Evolutionary conservation across 1,139 yeast genomes (phyloP).

Genomic region (Starmera stellimalicola): DNA sequence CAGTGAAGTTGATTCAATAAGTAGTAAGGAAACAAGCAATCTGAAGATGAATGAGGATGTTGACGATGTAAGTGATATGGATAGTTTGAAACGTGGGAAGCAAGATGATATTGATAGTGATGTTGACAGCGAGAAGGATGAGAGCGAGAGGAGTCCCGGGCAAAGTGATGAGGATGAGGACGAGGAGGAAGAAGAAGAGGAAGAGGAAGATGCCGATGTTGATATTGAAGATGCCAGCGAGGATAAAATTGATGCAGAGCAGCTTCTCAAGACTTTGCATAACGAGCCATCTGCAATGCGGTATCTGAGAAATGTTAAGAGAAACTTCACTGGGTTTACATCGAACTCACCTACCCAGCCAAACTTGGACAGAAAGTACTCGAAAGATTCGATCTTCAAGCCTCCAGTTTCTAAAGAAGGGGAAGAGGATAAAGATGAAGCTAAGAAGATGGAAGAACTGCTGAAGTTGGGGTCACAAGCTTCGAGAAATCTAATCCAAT

Average conservation of each 20-base stretch:
- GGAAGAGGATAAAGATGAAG: not conserved
- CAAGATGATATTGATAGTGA: constrained; percentile 1
- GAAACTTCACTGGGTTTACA: constrained; percentile 2
- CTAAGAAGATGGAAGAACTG: not conserved
- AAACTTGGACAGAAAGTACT: not conserved
- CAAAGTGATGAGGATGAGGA: constrained; percentile 1
- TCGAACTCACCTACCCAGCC: constrained; percentile 2
- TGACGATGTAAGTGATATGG: not conserved
- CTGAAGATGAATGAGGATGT: not conserved
- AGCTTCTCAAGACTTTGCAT: not conserved
- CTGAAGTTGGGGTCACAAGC: constrained; percentile 13
- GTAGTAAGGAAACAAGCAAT: not conserved
- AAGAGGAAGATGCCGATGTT: not conserved
- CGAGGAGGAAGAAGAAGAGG: constrained; percentile 7
- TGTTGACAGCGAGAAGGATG: constrained; percentile 6
- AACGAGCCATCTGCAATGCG: constrained; percentile 2
- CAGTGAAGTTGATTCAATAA: constrained; percentile 1
- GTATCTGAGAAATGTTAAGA: constrained; percentile 1
- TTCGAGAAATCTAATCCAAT: constrained; percentile 19
- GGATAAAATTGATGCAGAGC: not conserved
- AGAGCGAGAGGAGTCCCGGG: too few species aligned
- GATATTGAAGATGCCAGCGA: not conserved
- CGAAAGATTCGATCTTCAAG: not conserved
- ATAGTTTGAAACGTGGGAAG: not conserved
- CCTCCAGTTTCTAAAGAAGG: not conserved